Conservation (phyloP, 2,329 filamentous ascomycete genomes). For the Nannizzia gypsea region DNA sequence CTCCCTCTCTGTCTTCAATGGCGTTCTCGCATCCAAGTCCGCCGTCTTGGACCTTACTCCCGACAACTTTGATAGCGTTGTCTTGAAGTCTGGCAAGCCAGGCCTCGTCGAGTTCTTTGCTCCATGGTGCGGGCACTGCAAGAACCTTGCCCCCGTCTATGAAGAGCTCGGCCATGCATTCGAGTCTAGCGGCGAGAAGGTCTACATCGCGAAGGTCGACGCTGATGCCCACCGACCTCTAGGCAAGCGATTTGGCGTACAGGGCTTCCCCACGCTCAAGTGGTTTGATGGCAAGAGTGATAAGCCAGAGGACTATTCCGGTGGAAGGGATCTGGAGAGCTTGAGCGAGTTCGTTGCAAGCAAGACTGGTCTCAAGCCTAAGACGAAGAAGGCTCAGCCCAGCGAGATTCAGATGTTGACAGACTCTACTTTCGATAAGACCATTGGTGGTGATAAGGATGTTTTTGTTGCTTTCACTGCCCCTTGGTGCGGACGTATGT, state of each 20-base stretch:
- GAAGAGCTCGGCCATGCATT: constrained; percentile 74
- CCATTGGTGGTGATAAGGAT: constrained; percentile 73
- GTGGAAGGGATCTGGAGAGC: constrained; percentile 77
- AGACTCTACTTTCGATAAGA: constrained; percentile 63
- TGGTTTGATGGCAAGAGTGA: constrained; percentile 95
- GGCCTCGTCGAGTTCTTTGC: constrained; percentile 97
- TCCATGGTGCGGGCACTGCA: constrained; percentile 99
- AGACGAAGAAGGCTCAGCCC: constrained; percentile 52
- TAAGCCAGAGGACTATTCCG: constrained; percentile 71
- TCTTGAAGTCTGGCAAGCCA: constrained; percentile 84
- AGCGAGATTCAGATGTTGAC: constrained; percentile 70
- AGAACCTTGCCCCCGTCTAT: constrained; percentile 86
- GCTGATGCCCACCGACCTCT: constrained; percentile 78
- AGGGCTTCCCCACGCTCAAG: constrained; percentile 95
- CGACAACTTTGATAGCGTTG: constrained; percentile 80
- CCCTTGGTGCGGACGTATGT: constrained; percentile 96
- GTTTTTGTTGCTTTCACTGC: constrained; percentile 94
- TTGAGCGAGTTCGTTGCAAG: constrained; percentile 68
- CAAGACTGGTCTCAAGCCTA: constrained; percentile 75
- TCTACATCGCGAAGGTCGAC: constrained; percentile 91
- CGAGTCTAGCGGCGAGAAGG: constrained; percentile 58
- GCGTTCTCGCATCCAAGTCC: constrained; percentile 57
- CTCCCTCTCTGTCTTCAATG: constrained; percentile 36
- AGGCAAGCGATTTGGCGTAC: constrained; percentile 74
- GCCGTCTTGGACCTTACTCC: constrained; percentile 84